Base-by-base conservation (phyloP, 371 early-diverging fungal genomes). In the Quaeritorhiza haematococci region DNA sequence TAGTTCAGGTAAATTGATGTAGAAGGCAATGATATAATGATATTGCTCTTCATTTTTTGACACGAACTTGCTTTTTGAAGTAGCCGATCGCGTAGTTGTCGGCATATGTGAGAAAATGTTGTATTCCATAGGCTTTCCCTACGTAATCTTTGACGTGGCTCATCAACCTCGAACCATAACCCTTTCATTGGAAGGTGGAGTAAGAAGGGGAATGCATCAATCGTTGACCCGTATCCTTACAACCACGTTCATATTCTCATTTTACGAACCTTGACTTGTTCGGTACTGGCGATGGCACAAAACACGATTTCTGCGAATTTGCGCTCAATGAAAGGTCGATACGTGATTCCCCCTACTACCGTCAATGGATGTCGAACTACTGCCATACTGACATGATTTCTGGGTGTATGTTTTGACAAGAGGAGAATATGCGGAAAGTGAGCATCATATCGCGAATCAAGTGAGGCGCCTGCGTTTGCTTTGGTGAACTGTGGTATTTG, bases 71-170 rank as follows among this genome's bases (percentile, higher is more conserved):
- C 69, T 99, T 99, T 73, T 91, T 94, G 73, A 99, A 99, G 70
- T 97, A 99, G 2, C 99, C 99, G 32, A 92, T 92, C 7, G 99
- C 99, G 68, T 92, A 97, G 73, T 99, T 98, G 73, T 99, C 99
- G 1, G 99, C 99, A 75, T 99, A 99, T 0, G 99, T 99, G 58
- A 99, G 68, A 65, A 96, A 99, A 61, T 98, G 86, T 61, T 80
- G 72, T 52, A 90, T 81, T 51, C 79, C 79, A 33, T 87, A 82
- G 43, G 81, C 72, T 3, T 64, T 71, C n/a, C 76, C 69, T 5
- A 95, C 91, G 60, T 92, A 84, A 64, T 93, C 93, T 65, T 95
- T 96, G 54, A 95, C 76, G 63, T 92, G 87, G 59, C 91, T 92
- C 94, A 97, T 97, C 46, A 97, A 55, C 53, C 84, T 83, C 5